Conservation (phyloP, 176 grass and related monocot genomes). For the Juncus effusus region DNA sequence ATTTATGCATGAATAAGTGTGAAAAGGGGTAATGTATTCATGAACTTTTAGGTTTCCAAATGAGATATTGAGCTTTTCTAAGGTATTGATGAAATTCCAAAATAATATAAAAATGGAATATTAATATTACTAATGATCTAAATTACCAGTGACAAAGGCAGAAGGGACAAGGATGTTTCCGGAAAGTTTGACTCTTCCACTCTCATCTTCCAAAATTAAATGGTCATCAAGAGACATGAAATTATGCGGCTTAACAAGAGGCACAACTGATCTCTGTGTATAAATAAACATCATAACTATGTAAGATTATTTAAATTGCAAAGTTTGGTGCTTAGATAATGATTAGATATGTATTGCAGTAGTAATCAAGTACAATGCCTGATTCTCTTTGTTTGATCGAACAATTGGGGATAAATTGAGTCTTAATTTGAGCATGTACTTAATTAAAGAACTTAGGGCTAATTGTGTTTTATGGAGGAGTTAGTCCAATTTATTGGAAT, state of each 20-base stretch:
- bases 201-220: conserved; percentile 99
- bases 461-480: no score
- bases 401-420: no score
- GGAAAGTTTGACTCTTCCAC: conserved; percentile 87
- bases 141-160: conserved; percentile 73
- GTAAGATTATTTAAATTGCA: background rate
- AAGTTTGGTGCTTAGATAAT: no score
- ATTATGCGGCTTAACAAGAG: conserved; percentile 93
- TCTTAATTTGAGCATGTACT: background rate
- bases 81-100: background rate
- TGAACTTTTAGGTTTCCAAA: background rate
- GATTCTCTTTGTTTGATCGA: no score
- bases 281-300: conserved; percentile 23
- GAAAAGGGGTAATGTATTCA: no score
- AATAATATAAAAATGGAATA: background rate
- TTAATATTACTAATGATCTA: background rate
- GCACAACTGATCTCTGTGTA: conserved; percentile 69
- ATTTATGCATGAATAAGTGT: no score
- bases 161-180: conserved; percentile 54
- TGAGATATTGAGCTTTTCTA: background rate
- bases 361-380: no score
- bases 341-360: no score
- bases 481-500: no score
- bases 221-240: conserved; percentile 94
- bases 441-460: background rate